A percentile compares a stretch with the other conserved stretches of the same genome.
phyloP scores from a whole-genome alignment of 495 filamentous ascomycete species.

The Amniculicola lignicola region DNA sequence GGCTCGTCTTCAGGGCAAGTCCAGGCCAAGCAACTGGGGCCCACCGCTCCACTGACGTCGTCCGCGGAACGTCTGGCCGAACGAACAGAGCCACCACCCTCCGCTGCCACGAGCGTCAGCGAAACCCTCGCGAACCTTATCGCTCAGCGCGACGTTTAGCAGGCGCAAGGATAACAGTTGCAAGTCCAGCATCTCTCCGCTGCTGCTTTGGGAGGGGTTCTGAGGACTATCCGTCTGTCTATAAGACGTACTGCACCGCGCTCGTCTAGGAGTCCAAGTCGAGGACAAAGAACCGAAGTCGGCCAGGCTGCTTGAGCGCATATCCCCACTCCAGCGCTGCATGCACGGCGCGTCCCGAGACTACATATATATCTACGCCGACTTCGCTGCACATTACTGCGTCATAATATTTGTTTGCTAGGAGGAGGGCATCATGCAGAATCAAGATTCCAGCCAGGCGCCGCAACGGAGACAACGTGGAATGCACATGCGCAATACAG shows the following conservation, averaged over 20 bases:
- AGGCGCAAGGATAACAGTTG: slow-evolving; percentile 6
- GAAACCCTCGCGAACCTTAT: slow-evolving; percentile 13
- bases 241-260: too few species aligned
- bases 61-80: not conserved
- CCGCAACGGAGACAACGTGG: slow-evolving; percentile 3
- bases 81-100: too few species aligned
- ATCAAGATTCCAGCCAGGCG: slow-evolving; percentile 3
- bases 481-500: too few species aligned
- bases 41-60: slow-evolving; percentile 2
- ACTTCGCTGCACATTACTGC: not conserved
- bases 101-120: slow-evolving; percentile 15
- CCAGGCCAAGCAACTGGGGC: too few species aligned
- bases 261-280: not conserved
- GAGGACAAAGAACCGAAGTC: slow-evolving; percentile 22
- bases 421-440: slow-evolving; percentile 12
- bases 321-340: not conserved
- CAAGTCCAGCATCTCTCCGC: too few species aligned
- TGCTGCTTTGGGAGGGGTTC: too few species aligned
- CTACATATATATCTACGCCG: not conserved
- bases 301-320: slow-evolving; percentile 11
- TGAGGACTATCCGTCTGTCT: too few species aligned
- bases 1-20: too few species aligned
- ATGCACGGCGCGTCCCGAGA: not conserved
- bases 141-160: slow-evolving; percentile 16
- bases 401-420: too few species aligned